Evolutionary conservation across 1,284 basidiomycete species (phyloP).

Genomic region (Sporisorium scitamineum): DNA sequence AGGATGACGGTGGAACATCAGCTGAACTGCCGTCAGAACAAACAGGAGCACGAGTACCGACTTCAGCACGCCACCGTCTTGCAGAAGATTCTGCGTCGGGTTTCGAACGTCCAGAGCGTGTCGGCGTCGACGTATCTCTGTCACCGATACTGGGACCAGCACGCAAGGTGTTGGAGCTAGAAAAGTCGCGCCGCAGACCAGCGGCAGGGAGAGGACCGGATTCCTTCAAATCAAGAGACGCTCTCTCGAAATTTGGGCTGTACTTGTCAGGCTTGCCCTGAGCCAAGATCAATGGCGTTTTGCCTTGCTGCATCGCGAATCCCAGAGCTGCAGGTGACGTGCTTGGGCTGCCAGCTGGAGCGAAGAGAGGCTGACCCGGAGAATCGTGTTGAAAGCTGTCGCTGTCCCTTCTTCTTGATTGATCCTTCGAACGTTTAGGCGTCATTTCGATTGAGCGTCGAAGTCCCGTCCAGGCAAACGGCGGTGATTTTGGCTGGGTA

Average conservation of each 20-base stretch:
- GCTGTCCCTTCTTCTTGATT: conserved; percentile 1
- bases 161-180: conserved; percentile 44
- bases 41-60: not conserved
- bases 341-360: conserved; percentile 1
- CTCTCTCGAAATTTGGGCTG: not conserved
- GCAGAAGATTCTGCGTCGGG: not conserved
- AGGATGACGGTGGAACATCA: not conserved
- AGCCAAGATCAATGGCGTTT: not conserved
- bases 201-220: not conserved
- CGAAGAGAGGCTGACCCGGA: not conserved
- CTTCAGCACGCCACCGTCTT: not conserved
- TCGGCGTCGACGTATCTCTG: not conserved
- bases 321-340: not conserved
- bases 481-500: conserved; percentile 14
- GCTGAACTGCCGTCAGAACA: conserved; percentile 7
- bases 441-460: conserved; percentile 34
- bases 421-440: conserved; percentile 15
- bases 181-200: conserved; percentile 37
- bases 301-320: not conserved
- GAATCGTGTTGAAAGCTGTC: conserved; percentile 4
- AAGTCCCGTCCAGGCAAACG: conserved; percentile 15
- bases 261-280: not conserved
- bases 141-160: not conserved
- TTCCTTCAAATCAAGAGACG: not conserved
- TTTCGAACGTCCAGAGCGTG: not conserved